Evolutionary conservation across 805 yeast genomes (phyloP), one percentile per base, ranked within the genome.

Genomic region (Wickerhamiella hasegawae): DNA sequence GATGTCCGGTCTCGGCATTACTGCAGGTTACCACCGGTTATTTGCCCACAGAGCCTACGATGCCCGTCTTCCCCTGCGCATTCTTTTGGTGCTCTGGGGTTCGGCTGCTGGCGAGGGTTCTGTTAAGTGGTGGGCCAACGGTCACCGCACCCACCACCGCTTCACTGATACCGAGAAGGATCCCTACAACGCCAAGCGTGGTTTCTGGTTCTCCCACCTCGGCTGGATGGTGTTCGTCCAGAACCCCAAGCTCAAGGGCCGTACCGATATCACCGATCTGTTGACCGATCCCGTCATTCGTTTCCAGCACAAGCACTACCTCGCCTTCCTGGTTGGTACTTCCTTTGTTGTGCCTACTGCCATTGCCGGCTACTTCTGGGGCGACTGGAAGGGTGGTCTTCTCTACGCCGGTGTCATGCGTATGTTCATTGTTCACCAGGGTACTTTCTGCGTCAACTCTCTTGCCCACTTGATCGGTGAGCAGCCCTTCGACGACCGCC

Each of bases 91-190:
- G n/a, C 48, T 73, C 1, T 61, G 73, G 30, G 85, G 87, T 4
- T 59, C 76, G 14, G 76, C 81, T 44, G 71, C 76, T 5, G 93
- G 84, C 2, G 60, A 82, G 36, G 93, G 93, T 4, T 67, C 81
- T 3, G 71, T 75, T 10, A 65, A 75, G 48, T 68, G 76, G 69
- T 83, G 93, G 93, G 76, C 80, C 17, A 64, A 76, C 12, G 65
- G 80, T 31, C 97, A 85, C 60, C 63, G 93, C 40, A 84, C 90
- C 3, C 96, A 85, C 59, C 96, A 85, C 57, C 71, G 87, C 39
- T 80, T 69, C 54, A 76, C 90, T 29, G 94, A 85, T 51, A 77
- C 92, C 0, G 93, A 81, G 40, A 67, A 69, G 47, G 97, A 85
- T 55, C 96, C 97, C 1, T 83, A 81, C 57, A 74, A 74, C 49